phyloP scores from a whole-genome alignment of 495 filamentous ascomycete species.

The Cairneyella variabilis region DNA sequence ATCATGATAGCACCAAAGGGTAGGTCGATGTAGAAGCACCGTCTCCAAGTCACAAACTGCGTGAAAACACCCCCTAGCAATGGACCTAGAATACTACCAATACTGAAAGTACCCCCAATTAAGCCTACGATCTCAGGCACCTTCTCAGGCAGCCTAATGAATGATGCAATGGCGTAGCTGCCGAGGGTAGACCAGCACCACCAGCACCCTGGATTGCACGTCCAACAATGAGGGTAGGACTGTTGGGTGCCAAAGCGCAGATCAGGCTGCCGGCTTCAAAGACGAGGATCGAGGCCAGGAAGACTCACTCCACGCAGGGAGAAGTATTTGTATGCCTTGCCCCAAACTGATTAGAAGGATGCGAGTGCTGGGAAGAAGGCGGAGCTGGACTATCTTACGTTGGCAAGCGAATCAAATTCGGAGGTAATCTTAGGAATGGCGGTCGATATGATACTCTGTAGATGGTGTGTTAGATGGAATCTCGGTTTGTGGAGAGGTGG shows the following conservation, averaged over 20 bases:
- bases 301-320: slow-evolving; percentile 52
- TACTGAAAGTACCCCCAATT: slow-evolving; percentile 45
- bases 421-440: no score
- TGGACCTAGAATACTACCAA: slow-evolving; percentile 70
- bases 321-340: slow-evolving; percentile 23
- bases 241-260: slow-evolving; percentile 49
- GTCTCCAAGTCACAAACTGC: slow-evolving; percentile 34
- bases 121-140: neutral
- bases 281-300: slow-evolving; percentile 52
- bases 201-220: slow-evolving; percentile 48
- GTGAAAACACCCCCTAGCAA: slow-evolving; percentile 53
- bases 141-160: slow-evolving; percentile 54
- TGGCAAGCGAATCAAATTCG: no score
- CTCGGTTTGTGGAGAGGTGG: no score
- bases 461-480: no score
- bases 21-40: slow-evolving; percentile 39
- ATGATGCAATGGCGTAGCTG: slow-evolving; percentile 70
- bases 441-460: no score
- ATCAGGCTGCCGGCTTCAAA: slow-evolving; percentile 49
- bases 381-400: neutral
- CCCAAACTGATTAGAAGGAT: neutral
- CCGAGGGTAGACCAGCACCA: slow-evolving; percentile 56
- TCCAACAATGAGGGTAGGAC: slow-evolving; percentile 48
- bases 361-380: neutral
- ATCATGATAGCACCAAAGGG: slow-evolving; percentile 47